phyloP scores from a whole-genome alignment of 2,329 filamentous ascomycete genomes.

The Exophiala mesophila region DNA sequence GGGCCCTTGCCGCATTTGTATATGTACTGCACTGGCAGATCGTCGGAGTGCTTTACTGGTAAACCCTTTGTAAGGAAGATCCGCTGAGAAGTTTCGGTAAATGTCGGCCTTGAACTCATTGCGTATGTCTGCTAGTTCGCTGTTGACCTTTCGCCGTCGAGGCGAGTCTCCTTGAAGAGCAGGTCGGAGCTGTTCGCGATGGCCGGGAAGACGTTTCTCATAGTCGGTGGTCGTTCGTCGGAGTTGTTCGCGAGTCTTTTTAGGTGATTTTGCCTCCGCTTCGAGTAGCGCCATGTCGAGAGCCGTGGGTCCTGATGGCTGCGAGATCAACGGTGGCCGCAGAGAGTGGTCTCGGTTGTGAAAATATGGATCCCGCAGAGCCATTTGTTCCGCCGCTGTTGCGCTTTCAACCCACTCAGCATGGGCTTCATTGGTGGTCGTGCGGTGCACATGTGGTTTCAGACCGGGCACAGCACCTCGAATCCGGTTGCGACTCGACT shows the following conservation, averaged over 20 bases:
- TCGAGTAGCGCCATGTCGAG: slow-evolving; percentile 16
- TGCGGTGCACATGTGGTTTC: slow-evolving; percentile 13
- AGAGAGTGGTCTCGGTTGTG: slow-evolving; percentile 9
- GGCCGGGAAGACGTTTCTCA: slow-evolving; percentile 14
- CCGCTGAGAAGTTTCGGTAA: slow-evolving; percentile 21
- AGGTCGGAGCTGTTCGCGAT: slow-evolving; percentile 21
- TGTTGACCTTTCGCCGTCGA: slow-evolving; percentile 18
- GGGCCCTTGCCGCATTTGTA: slow-evolving; percentile 5
- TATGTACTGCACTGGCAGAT: slow-evolving; percentile 22
- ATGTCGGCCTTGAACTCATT: slow-evolving; percentile 20
- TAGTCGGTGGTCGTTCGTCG: slow-evolving; percentile 3
- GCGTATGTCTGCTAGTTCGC: slow-evolving; percentile 21
- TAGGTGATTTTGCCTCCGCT: slow-evolving; percentile 10
- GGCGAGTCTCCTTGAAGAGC: slow-evolving; percentile 21
- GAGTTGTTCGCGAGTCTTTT: background rate
- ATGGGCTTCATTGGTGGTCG: slow-evolving; percentile 12
- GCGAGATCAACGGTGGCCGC: slow-evolving; percentile 5
- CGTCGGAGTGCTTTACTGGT: slow-evolving; percentile 20
- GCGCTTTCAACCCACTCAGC: slow-evolving; percentile 14
- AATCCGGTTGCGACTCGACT: slow-evolving; percentile 16
- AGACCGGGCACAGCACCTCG: slow-evolving; percentile 19
- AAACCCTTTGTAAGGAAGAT: slow-evolving; percentile 19
- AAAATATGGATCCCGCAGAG: slow-evolving; percentile 5
- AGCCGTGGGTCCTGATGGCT: slow-evolving; percentile 9
- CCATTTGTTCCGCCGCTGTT: slow-evolving; percentile 2